Evolutionary conservation across 2,329 filamentous ascomycete species (phyloP).

Genomic region (Hypoxylon sp.): DNA sequence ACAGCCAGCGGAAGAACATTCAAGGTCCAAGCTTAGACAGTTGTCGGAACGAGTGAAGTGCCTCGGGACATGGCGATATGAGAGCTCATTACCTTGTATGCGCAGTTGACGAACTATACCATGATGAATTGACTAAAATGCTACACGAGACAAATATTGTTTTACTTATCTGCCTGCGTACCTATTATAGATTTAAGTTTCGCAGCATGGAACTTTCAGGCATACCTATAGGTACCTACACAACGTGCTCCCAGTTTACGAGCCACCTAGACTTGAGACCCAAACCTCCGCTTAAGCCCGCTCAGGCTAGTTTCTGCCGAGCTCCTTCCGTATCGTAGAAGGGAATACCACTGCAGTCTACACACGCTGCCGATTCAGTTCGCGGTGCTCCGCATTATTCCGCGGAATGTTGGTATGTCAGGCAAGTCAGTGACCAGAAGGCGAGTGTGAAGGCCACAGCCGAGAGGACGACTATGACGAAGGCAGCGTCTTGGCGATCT

Average conservation of each 20-base stretch:
- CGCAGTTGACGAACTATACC: constrained; percentile 27
- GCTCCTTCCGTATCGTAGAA: not conserved
- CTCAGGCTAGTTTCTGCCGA: not conserved
- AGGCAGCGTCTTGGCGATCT: not conserved
- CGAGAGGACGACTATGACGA: not conserved
- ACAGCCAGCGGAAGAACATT: constrained; percentile 97
- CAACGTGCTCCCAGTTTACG: not conserved
- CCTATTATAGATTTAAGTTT: not conserved
- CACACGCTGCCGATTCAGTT: not conserved
- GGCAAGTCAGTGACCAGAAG: not conserved
- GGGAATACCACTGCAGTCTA: not conserved
- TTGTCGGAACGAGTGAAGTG: constrained; percentile 1
- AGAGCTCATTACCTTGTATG: constrained; percentile 17
- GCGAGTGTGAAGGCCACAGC: not conserved
- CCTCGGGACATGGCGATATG: constrained; percentile 2
- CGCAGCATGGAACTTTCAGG: too few species aligned
- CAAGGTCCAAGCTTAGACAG: constrained; percentile 59
- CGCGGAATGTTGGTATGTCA: not conserved
- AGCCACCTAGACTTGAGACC: not conserved
- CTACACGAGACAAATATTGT: not conserved
- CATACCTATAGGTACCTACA: too few species aligned
- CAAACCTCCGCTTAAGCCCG: not conserved
- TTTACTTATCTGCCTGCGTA: not conserved
- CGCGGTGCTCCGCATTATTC: not conserved
- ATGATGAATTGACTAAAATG: constrained; percentile 27